Percentiles rank a stretch among this genome's conserved stretches.
Conservation (phyloP, 805 yeast genomes). For the Starmerella bombi region DNA sequence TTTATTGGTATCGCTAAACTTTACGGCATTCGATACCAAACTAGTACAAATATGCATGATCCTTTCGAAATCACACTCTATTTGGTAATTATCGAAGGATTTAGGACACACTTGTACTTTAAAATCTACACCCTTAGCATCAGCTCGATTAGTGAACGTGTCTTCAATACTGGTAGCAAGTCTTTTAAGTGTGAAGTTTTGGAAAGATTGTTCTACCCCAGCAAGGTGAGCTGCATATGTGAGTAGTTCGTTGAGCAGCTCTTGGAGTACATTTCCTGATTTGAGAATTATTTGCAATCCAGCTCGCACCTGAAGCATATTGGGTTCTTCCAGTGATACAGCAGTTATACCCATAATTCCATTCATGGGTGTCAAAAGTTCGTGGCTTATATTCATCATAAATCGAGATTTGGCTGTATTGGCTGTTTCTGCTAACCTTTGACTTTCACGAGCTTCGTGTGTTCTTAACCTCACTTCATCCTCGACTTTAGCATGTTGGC, state of each 20-base stretch:
- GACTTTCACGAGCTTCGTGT: conserved; percentile 55
- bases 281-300: conserved; percentile 71
- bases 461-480: conserved; percentile 81
- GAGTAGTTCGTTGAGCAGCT: conserved; percentile 75
- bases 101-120: conserved; percentile 42
- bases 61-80: conserved; percentile 73
- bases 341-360: conserved; percentile 95
- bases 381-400: conserved; percentile 89
- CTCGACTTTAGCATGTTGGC: conserved; percentile 73
- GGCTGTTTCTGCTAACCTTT: conserved; percentile 43
- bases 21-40: conserved; percentile 74
- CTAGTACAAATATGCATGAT: conserved; percentile 84
- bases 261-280: conserved; percentile 77
- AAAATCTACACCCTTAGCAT: conserved; percentile 58
- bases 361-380: conserved; percentile 83
- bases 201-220: conserved; percentile 70
- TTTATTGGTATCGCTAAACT: conserved; percentile 60
- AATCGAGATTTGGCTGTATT: conserved; percentile 90
- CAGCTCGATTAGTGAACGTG: conserved; percentile 43
- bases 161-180: conserved; percentile 68
- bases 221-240: conserved; percentile 82
- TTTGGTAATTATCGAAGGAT: conserved; percentile 37
- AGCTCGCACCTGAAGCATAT: conserved; percentile 49
- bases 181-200: conserved; percentile 61
- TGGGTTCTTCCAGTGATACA: conserved; percentile 76